Percentiles rank a stretch among this genome's conserved stretches.
phyloP scores from a whole-genome alignment of 257 asterid species.

The Datura wrightii region DNA sequence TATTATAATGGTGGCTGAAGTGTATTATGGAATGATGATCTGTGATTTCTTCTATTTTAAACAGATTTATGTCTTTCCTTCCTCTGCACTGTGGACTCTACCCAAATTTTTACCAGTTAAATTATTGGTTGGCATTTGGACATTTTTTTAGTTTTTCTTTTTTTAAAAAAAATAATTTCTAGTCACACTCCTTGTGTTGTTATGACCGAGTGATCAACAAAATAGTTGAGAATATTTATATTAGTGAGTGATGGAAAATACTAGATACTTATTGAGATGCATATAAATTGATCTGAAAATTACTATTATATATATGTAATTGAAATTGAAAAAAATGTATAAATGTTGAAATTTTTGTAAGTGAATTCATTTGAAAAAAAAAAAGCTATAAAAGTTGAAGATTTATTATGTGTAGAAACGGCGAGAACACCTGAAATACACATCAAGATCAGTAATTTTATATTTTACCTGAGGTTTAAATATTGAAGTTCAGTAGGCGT shows the following conservation, averaged over 20 bases:
- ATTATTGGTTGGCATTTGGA: not conserved
- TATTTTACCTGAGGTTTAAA: no score
- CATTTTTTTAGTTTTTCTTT: not conserved
- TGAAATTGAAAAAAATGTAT: not conserved
- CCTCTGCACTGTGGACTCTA: not conserved
- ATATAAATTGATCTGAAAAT: no score
- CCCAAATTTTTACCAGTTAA: not conserved
- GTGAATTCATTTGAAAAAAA: not conserved
- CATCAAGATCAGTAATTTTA: no score
- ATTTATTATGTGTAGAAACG: not conserved
- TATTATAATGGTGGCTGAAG: constrained; percentile 6
- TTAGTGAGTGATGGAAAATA: not conserved
- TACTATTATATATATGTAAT: not conserved
- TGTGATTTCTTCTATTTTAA: constrained; percentile 28
- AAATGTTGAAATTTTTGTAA: not conserved
- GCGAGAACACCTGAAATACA: not conserved
- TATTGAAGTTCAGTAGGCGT: no score
- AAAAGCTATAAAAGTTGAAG: not conserved
- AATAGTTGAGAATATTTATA: no score
- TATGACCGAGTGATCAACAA: not conserved
- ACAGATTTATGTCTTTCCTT: not conserved
- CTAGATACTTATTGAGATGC: no score
- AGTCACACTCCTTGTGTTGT: no score
- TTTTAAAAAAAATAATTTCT: not conserved
- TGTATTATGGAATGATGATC: constrained; percentile 34